Conservation (phyloP, 306 rosid genomes). For the Dryas drummondii region DNA sequence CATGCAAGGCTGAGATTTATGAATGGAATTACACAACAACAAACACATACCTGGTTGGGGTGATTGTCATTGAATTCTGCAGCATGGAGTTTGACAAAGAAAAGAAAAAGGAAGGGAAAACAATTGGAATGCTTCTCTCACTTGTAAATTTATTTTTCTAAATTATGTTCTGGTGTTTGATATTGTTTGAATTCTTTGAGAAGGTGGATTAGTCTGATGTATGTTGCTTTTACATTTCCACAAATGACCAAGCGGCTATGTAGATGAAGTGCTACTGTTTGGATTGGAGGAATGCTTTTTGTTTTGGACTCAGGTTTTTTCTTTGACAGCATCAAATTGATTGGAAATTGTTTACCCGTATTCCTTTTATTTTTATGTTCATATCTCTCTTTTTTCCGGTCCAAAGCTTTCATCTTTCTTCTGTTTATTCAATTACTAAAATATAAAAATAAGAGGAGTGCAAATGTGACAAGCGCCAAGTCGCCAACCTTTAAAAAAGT, state of each 20-base stretch:
- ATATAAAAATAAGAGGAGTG: too few relatives aligned
- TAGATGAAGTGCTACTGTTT: conserved; percentile 36
- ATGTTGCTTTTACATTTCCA: conserved; percentile 32
- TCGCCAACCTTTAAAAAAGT: too few relatives aligned
- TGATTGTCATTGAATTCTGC: conserved; percentile 25
- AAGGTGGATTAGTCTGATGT: conserved; percentile 39
- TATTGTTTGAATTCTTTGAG: conserved; percentile 62
- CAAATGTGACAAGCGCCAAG: too few relatives aligned
- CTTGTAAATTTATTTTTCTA: conserved; percentile 41
- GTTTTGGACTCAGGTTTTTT: conserved; percentile 23
- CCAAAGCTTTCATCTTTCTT: too few relatives aligned
- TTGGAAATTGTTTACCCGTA: neutral
- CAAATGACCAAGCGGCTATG: conserved; percentile 36
- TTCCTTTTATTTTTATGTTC: too few relatives aligned
- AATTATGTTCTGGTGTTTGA: conserved; percentile 37
- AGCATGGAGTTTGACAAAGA: conserved; percentile 20
- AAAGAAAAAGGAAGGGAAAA: conserved; percentile 2
- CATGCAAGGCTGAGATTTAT: conserved; percentile 28
- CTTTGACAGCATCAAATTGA: neutral
- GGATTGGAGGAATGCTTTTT: conserved; percentile 38
- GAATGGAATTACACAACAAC: conserved; percentile 29
- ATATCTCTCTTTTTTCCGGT: too few relatives aligned
- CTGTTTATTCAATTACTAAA: too few relatives aligned
- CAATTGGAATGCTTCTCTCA: conserved; percentile 26
- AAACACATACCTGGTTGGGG: conserved; percentile 34